Conservation (phyloP, 768 basidiomycete species). For the Pisolithus sp. region DNA sequence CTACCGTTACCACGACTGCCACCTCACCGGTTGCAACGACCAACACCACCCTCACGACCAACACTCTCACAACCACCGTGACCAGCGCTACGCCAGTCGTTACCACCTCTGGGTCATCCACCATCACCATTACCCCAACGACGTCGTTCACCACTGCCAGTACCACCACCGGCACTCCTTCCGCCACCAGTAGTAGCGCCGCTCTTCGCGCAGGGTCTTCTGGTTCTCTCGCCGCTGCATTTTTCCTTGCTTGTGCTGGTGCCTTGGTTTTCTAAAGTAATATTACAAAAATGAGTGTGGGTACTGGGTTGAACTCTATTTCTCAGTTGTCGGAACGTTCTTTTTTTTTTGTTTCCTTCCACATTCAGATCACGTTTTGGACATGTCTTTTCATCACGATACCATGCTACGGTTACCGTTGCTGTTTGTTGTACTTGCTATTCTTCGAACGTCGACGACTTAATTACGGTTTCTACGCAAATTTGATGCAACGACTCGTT, state of each 20-base stretch:
- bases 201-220: slow-evolving; percentile 18
- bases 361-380: not conserved
- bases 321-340: not conserved
- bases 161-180: not conserved
- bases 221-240: slow-evolving; percentile 14
- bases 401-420: not conserved
- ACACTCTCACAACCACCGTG: slow-evolving; percentile 6
- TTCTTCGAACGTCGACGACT: not conserved
- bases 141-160: not conserved
- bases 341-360: not conserved
- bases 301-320: not conserved
- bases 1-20: slow-evolving; percentile 2
- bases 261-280: slow-evolving; percentile 12
- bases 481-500: not conserved
- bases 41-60: not conserved
- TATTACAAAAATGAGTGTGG: slow-evolving; percentile 3
- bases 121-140: slow-evolving; percentile 20
- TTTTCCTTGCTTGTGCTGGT: slow-evolving; percentile 17
- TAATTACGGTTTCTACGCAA: not conserved
- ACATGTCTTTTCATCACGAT: not conserved
- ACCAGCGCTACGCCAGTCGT: slow-evolving; percentile 29
- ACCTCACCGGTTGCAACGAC: slow-evolving; percentile 6
- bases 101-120: slow-evolving; percentile 34
- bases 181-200: slow-evolving; percentile 14
- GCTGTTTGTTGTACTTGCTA: not conserved